These are phyloP conservation scores for Torulaspora microellipsoides DNA, from an alignment of 805 yeast species.

Conservation along the genomic window DNA sequence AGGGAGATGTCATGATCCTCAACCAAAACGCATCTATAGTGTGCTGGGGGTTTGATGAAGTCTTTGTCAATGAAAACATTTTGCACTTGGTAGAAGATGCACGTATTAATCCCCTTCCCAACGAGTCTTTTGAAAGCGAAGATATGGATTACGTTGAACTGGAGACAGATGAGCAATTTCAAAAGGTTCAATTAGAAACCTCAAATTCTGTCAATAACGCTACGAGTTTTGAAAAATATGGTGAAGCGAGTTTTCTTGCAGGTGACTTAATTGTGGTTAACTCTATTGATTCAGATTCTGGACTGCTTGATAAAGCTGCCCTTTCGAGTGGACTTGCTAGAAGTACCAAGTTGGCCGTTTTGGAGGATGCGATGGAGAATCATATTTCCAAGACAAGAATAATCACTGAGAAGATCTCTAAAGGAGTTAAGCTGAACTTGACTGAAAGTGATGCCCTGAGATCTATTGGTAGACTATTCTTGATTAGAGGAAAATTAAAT, in stretches of 20 bases:
- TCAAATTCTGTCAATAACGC: background rate
- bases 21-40: conserved; percentile 70
- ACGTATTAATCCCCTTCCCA: conserved; percentile 39
- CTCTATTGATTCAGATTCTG: conserved; percentile 43
- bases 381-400: conserved; percentile 59
- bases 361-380: conserved; percentile 68
- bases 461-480: conserved; percentile 68
- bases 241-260: conserved; percentile 43
- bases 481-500: conserved; percentile 77
- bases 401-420: conserved; percentile 61
- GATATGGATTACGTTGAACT: conserved; percentile 75
- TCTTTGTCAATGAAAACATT: conserved; percentile 41
- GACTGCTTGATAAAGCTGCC: conserved; percentile 74
- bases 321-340: conserved; percentile 84
- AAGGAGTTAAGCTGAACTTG: conserved; percentile 51
- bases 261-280: conserved; percentile 72
- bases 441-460: conserved; percentile 58
- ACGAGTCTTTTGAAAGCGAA: conserved; percentile 61
- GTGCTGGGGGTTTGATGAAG: conserved; percentile 76
- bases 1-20: conserved; percentile 59
- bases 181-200: conserved; percentile 8
- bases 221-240: conserved; percentile 3
- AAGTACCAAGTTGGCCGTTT: conserved; percentile 76
- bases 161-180: conserved; percentile 13
- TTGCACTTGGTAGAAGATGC: conserved; percentile 51